phyloP scores from a whole-genome alignment of 2,329 filamentous ascomycete genomes.

The Exophiala viscosa region DNA sequence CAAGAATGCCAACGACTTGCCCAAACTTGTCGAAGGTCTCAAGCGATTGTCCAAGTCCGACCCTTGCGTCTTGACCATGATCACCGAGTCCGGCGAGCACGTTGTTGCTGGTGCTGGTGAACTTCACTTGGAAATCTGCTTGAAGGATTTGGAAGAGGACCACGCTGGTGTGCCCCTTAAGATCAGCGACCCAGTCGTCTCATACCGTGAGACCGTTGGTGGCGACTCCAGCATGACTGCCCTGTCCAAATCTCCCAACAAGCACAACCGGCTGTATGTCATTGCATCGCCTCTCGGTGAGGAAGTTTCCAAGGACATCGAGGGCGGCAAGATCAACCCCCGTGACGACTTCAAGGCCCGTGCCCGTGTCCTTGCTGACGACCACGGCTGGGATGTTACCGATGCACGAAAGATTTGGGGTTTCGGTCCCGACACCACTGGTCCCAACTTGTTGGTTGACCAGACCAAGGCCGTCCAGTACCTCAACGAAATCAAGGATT shows the following conservation, averaged over 20 bases:
- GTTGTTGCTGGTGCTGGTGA: conserved; percentile 98
- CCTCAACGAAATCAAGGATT: conserved; percentile 99
- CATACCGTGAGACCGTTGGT: conserved; percentile 95
- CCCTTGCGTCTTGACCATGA: conserved; percentile 90
- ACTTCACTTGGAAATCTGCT: conserved; percentile 98
- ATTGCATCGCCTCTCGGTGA: conserved; percentile 84
- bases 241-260: conserved; percentile 99
- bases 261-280: conserved; percentile 99
- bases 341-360: conserved; percentile 99
- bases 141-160: conserved; percentile 99
- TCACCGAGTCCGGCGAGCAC: conserved; percentile 94
- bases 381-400: conserved; percentile 98
- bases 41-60: conserved; percentile 99
- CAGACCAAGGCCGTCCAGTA: conserved; percentile 99
- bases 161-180: conserved; percentile 97
- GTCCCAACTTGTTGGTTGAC: conserved; percentile 97
- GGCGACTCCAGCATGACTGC: conserved; percentile 87
- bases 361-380: conserved; percentile 92
- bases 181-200: conserved; percentile 96
- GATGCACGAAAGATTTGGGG: conserved; percentile 99
- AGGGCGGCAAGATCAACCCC: conserved; percentile 83
- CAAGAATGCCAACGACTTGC: conserved; percentile 99
- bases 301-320: conserved; percentile 87
- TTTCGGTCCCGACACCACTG: conserved; percentile 96
- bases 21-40: conserved; percentile 99